These are phyloP conservation scores for Nannochloropsis granulata DNA, from an alignment of 108 stramenopile genomes.

Conservation along the genomic window DNA sequence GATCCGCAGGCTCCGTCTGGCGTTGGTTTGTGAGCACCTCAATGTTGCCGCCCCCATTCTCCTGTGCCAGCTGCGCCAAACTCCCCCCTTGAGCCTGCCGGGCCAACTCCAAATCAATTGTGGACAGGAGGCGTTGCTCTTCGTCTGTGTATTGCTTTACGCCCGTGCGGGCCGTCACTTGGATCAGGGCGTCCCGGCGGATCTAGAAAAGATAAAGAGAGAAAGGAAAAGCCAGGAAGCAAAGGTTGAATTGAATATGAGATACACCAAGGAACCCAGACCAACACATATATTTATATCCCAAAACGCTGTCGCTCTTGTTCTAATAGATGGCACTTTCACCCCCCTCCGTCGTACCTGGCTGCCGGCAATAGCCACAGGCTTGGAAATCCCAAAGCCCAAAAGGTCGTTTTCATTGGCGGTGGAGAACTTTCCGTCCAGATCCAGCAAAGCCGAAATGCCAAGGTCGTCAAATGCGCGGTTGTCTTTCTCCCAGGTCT, in stretches of 20 bases:
- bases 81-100: neutral
- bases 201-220: neutral
- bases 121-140: neutral
- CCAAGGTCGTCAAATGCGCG: neutral
- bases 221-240: too few species aligned
- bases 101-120: neutral
- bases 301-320: too few species aligned
- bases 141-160: neutral
- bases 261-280: too few species aligned
- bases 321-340: neutral
- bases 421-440: neutral
- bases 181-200: neutral
- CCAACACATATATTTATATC: too few species aligned
- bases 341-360: neutral
- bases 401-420: neutral
- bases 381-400: neutral
- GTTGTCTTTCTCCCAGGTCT: neutral
- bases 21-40: neutral
- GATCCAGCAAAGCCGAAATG: neutral
- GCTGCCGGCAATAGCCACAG: neutral
- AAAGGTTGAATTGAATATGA: too few species aligned
- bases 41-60: neutral
- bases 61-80: neutral
- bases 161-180: neutral
- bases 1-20: neutral